Base-by-base conservation (phyloP, 129 eudicot species). In the Artemisia tridentata region DNA sequence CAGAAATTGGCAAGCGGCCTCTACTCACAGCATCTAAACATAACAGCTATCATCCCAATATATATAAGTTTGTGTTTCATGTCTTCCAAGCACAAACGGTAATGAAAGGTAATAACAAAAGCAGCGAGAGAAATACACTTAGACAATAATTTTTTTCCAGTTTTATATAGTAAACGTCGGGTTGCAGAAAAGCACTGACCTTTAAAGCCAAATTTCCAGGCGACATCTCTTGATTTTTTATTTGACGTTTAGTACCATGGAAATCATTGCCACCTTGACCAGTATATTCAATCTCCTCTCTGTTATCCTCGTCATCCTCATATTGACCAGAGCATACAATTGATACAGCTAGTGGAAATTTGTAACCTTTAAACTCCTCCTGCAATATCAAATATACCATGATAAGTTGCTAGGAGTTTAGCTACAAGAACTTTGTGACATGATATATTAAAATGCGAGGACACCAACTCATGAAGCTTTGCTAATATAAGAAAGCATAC, bases 241-340 rank as follows among this genome's bases (percentile, higher is more conserved):
- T 41, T 57, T 70, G 82, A 78, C 51, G 79, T 63, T 51, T 61
- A 74, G 18, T 52, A 41, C 71, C 75, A 49, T 69, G 54, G 16
- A 86, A 50, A 58, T 78, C 68, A 56, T 83, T 68, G 12, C 91
- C 88, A 19, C 81, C 85, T 75, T 83, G 69, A 49, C 80, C 73
- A 52, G 88, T 83, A 63, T 83, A 86, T 9, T 72, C 55, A 7
- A 81, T 46, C 62, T 52, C 84, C 14, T 86, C 86, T 5, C 62
- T 78, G 54, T 72, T 75, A 69, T 83, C 85, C 8, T 59, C 50
- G 65, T 86, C 82, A 71, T 81, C 85, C 45, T 84, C 81, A 4
- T 81, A 76, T 66, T 79, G 83, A 17, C 84, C 85, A 45, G 85
- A 73, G 63, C 81, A 52, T 16, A 86, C 86, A 63, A 86, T 76